Base-by-base conservation (phyloP, 331 rosid genomes). In the Malus hybrid region DNA sequence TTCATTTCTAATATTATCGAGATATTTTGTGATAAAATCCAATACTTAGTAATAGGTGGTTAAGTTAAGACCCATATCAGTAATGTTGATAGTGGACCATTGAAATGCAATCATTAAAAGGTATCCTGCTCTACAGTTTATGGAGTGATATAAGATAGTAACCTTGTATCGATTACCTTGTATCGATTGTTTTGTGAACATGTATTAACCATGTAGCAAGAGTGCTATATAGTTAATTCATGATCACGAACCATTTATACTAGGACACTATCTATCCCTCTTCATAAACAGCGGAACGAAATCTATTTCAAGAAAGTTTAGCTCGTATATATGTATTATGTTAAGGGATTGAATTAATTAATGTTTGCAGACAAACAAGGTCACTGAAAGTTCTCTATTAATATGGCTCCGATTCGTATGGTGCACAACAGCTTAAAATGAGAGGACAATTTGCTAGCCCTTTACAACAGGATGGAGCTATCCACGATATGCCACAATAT, bases 401-500 rank as follows among this genome's bases (percentile, higher is more conserved):
- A 39, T 28, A 22, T 27, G 65, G 74, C 61, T 22, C 57, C 42
- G 69, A 78, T 78, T 55, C 52, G 15, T 24, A 7, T 12, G 13
- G 61, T 76, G 74, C 59, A 66, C 42, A 67, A 78, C 65, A 80
- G 46, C 70, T 67, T 56, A 81, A 78, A 88, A 80, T 19, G 86
- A 76, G 73, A 86, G 93, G 88, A 88, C 93, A 80, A 76, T 75
- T 52, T 10, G 69, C 63, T 55, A 28, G 22, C 29, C 73, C 81
- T 27, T 33, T 27, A 82, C 65, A 69, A 80, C 82, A 83, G 46
- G 12, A 2, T 9, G 85, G 81, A 36, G 82, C 75, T 52, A 18
- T 74, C 78, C 60, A 82, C 78, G 78, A 81, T 84, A 84, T 78
- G 88, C 80, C 46, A 39, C 92, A 88, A 89, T 87, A 84, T 84